Base-by-base conservation (phyloP, 176 grass and related monocot species). In the Lolium rigidum region DNA sequence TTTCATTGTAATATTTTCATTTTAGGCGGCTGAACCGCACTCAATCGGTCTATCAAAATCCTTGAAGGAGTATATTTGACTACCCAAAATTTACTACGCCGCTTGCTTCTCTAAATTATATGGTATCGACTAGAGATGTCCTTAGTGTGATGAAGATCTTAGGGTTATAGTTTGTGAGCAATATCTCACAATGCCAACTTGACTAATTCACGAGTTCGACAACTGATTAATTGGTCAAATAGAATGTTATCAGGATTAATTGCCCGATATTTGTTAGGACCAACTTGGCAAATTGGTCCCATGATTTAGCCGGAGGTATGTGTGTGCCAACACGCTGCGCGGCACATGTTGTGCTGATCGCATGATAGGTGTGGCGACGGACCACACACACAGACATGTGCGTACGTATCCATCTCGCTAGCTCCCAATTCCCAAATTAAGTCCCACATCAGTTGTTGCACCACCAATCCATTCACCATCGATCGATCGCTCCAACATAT, bases 371-470 rank as follows among this genome's bases (percentile, higher is more conserved):
- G 79, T n/a, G 62, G 46, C 25, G 22, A 47, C 78, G 18, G 39
- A 74, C 22, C 57, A 62, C 57, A 37, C 64, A 70, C 38, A 70
- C 9, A 43, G 7, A 43, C 41, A 43, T 12, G 37, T 41, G 18
- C 38, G 24, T 47, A 37, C 57, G 59, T 80, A 62, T 64, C 58
- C 15, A 63, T 59, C 38, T 79, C 17, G 12, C n/a, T 73, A 65
- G 14, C 78, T 64, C 78, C 58, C 78, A 80, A 49, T 59, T 64
- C 78, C 58, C 78, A 80, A 49, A 80, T 48, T 22, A 80, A 62
- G 16, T 35, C 78, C 58, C 38, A 62, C 57, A 38, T 48, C 58
- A 21, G 43, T 80, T 10, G 43, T 63, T 46, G 77, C 39, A 80
- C 31, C 39, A 80, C 47, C 71, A 37, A n/a, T 70, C 15, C 69